Percentiles rank a stretch among this genome's conserved stretches.
Conservation (phyloP, 2,329 filamentous ascomycete genomes). For the Pestalotiopsis sp. region DNA sequence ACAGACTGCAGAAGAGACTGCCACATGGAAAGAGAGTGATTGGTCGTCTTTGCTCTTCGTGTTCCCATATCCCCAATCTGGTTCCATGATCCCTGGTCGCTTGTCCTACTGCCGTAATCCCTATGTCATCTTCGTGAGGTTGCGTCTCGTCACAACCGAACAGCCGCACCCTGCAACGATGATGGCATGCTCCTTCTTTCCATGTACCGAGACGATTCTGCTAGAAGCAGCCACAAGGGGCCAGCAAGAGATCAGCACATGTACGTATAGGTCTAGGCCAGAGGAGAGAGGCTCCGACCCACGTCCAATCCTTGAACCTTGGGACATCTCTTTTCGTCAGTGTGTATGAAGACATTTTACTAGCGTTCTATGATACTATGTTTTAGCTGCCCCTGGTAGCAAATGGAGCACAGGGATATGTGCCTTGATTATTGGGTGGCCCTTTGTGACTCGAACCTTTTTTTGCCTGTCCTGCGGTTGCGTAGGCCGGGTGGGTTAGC, state of each 20-base stretch:
- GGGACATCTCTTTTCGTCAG: background rate
- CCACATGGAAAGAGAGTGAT: background rate
- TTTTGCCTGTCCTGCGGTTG: background rate
- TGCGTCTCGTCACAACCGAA: background rate
- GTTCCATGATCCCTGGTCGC: background rate
- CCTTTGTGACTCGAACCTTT: slow-evolving; percentile 1
- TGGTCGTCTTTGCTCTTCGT: background rate
- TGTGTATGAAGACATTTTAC: background rate
- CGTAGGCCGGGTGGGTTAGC: background rate
- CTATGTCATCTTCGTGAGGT: slow-evolving; percentile 4
- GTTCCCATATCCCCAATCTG: background rate
- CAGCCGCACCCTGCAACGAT: background rate
- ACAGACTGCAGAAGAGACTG: background rate
- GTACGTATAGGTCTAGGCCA: background rate
- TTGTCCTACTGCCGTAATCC: slow-evolving; percentile 1
- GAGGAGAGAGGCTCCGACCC: background rate
- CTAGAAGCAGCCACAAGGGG: background rate
- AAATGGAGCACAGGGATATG: background rate
- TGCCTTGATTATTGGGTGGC: background rate
- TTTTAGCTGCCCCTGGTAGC: background rate
- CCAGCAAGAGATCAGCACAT: background rate
- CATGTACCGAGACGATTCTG: background rate
- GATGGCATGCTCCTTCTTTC: background rate
- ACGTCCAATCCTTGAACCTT: background rate
- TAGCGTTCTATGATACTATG: background rate